Conservation (phyloP, 768 basidiomycete species). For the Mycena galopus region DNA sequence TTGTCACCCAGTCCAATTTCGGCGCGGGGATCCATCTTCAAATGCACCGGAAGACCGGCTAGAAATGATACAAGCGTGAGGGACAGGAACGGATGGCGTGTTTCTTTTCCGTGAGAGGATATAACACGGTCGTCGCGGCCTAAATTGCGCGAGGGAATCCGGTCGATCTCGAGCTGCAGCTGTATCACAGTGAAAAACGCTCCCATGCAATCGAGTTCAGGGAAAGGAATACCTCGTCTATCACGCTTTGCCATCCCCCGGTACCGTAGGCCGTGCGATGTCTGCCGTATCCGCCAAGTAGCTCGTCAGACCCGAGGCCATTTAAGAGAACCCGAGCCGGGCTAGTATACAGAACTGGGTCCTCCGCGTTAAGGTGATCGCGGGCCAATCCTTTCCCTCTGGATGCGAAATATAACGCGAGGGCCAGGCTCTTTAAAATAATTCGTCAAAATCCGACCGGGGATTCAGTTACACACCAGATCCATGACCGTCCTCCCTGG, state of each 20-base stretch:
- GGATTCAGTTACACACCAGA: constrained; percentile 63
- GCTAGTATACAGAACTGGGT: constrained; percentile 71
- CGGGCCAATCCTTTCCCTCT: constrained; percentile 77
- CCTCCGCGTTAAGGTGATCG: constrained; percentile 45
- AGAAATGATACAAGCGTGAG: constrained; percentile 83
- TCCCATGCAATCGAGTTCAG: neutral
- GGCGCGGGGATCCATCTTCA: constrained; percentile 84
- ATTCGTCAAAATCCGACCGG: neutral
- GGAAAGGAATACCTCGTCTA: constrained; percentile 75
- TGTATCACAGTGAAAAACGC: constrained; percentile 46
- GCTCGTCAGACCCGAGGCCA: constrained; percentile 95
- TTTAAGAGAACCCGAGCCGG: constrained; percentile 87
- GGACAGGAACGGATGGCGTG: constrained; percentile 91
- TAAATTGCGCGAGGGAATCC: constrained; percentile 90
- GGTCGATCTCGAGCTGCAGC: constrained; percentile 91
- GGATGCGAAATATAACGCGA: constrained; percentile 95
- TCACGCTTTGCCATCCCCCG: constrained; percentile 80
- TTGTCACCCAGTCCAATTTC: constrained; percentile 92
- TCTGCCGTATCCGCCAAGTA: constrained; percentile 93
- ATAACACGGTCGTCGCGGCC: constrained; percentile 96
- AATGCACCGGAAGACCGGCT: constrained; percentile 81
- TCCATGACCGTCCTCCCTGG: constrained; percentile 92
- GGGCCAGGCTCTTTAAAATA: constrained; percentile 80
- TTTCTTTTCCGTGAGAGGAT: constrained; percentile 92
- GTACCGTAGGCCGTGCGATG: constrained; percentile 81